Conservation (phyloP, 1,284 basidiomycete genomes). For the Sanghuangporus baumii region DNA sequence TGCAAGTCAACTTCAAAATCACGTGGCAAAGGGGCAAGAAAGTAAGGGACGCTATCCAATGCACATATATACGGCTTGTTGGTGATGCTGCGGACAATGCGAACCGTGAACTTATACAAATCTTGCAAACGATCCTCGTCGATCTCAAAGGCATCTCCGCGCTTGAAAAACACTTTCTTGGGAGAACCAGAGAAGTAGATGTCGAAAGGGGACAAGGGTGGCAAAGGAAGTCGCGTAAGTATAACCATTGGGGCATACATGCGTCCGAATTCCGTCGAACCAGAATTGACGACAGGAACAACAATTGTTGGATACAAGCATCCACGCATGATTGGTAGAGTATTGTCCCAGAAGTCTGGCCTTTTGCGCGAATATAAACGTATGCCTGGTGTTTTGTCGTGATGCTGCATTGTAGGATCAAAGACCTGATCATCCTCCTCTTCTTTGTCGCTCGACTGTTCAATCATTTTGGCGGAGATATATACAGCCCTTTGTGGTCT, state of each 20-base stretch:
- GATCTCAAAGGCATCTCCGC: constrained; percentile 44
- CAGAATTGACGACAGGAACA: constrained; percentile 25
- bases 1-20: constrained; percentile 11
- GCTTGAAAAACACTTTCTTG: constrained; percentile 37
- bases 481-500: constrained; percentile 17
- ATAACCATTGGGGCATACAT: constrained; percentile 53
- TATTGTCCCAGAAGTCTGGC: constrained; percentile 60
- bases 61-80: constrained; percentile 61
- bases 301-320: constrained; percentile 50
- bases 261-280: constrained; percentile 30
- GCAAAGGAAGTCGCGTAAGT: constrained; percentile 60
- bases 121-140: constrained; percentile 40
- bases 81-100: constrained; percentile 52
- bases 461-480: constrained; percentile 17
- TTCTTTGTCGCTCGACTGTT: constrained; percentile 18
- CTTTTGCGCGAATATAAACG: constrained; percentile 48
- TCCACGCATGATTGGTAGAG: constrained; percentile 24
- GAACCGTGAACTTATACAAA: constrained; percentile 56
- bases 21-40: constrained; percentile 52
- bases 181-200: constrained; percentile 51
- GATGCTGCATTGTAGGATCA: constrained; percentile 18
- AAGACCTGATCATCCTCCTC: constrained; percentile 18
- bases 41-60: constrained; percentile 50
- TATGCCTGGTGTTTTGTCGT: constrained; percentile 35
- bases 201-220: constrained; percentile 45